Evolutionary conservation across 2,329 filamentous ascomycete genomes (phyloP).

Genomic region (Fusarium pseudocircinatum): DNA sequence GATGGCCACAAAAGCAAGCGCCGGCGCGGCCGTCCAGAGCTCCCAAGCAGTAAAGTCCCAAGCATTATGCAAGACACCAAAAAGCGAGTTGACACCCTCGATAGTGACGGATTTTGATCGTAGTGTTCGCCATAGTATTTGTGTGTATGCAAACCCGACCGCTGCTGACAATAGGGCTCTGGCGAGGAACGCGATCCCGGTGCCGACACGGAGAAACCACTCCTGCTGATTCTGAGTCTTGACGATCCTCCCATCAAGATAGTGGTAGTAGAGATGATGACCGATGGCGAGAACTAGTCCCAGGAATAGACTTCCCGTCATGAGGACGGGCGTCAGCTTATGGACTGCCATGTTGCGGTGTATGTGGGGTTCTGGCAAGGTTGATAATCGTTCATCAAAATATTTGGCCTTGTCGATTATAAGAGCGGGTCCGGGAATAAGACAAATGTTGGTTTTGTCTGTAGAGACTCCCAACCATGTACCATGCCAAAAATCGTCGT

Average conservation of each 20-base stretch:
- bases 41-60: background rate
- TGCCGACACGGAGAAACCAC: conserved; percentile 20
- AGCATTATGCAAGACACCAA: background rate
- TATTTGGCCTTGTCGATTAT: too few species aligned
- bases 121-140: conserved; percentile 7
- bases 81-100: background rate
- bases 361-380: background rate
- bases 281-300: background rate
- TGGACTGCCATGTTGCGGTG: background rate
- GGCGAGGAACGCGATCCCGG: background rate
- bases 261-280: conserved; percentile 10
- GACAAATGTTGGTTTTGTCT: accelerated
- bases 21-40: background rate
- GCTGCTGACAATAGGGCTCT: background rate
- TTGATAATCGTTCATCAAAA: too few species aligned
- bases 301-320: background rate
- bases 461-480: accelerated
- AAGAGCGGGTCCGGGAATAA: background rate
- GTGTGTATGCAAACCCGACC: conserved; percentile 1
- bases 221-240: conserved; percentile 5
- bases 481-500: too few species aligned
- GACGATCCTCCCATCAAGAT: background rate
- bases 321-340: background rate
- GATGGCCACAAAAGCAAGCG: background rate
- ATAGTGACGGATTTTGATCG: background rate